Base-by-base conservation (phyloP, 768 basidiomycete genomes). In the Leccinum broughii region DNA sequence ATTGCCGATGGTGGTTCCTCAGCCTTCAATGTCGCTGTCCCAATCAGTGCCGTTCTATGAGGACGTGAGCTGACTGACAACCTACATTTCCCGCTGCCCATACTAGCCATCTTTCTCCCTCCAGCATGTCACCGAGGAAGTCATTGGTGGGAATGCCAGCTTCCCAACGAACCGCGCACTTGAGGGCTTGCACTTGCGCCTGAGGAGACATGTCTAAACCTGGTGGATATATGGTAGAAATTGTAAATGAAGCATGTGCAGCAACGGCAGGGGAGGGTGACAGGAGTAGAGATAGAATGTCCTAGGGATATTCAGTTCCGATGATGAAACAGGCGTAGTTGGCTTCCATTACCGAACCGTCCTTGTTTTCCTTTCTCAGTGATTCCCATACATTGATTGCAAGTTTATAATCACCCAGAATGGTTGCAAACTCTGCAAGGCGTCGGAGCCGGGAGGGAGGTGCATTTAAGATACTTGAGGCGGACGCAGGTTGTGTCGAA, bases 361-460 rank as follows among this genome's bases (percentile, higher is more conserved):
- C 87, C 69, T 92, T 94, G 48, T 84, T 84, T 61, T 98, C 95
- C 70, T 94, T 94, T 53, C 92, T 80, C 35, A 94, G 70, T 4
- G 87, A 79, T 70, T 98, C 97, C 90, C 95, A 98, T 3, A 95
- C 85, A 8, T 77, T 75, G 3, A 83, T 78, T 0, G 95, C 96
- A 34, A 95, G 80, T 66, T 92, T 93, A 72, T 87, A 86, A 74
- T 99, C 97, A 3, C 94, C 90, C 3, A 98, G 76, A 60, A 95
- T 85, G 20, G 97, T 97, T 9, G 93, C 88, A 76, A 98, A 95
- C 73, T 99, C 97, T 10, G 95, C 97, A 4, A 98, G 78, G n/a
- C 96, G 86, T 50, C 94, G 83, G 63, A 89, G 86, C 66, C 89
- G 92, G 5, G 87, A 80, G 7, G 85, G 85, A 7, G 83, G 80